These are phyloP conservation scores for Annulohypoxylon maeteangense DNA, from an alignment of 495 filamentous ascomycete species.

Conservation along the genomic window DNA sequence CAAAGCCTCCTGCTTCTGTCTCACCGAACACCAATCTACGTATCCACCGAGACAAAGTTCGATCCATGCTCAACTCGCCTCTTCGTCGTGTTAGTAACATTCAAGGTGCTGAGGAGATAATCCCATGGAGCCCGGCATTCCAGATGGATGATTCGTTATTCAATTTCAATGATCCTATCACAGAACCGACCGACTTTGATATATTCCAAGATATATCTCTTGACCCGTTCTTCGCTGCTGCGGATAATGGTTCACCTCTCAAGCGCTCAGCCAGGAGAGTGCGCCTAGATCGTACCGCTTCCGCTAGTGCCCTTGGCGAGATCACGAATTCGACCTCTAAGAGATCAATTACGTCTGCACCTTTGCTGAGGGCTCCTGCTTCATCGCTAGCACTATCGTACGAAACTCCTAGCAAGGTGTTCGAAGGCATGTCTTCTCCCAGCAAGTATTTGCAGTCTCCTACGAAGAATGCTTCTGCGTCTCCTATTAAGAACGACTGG, in stretches of 20 bases:
- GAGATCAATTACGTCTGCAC: slow-evolving; percentile 58
- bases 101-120: slow-evolving; percentile 53
- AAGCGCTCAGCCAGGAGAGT: slow-evolving; percentile 76
- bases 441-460: slow-evolving; percentile 72
- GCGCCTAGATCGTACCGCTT: slow-evolving; percentile 66
- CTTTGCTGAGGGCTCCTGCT: slow-evolving; percentile 57
- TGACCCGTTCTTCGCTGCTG: slow-evolving; percentile 59
- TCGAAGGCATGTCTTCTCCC: slow-evolving; percentile 57
- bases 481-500: slow-evolving; percentile 60
- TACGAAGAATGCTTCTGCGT: slow-evolving; percentile 49
- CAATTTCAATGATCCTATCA: slow-evolving; percentile 59
- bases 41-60: slow-evolving; percentile 87
- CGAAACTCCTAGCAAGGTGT: slow-evolving; percentile 66
- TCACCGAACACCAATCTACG: slow-evolving; percentile 96
- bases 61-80: slow-evolving; percentile 89
- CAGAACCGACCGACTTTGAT: slow-evolving; percentile 69
- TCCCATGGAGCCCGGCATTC: slow-evolving; percentile 84
- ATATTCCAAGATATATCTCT: slow-evolving; percentile 74
- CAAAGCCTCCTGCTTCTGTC: slow-evolving; percentile 83
- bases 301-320: slow-evolving; percentile 72
- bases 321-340: slow-evolving; percentile 66
- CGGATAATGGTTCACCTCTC: slow-evolving; percentile 75
- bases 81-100: slow-evolving; percentile 73
- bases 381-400: slow-evolving; percentile 53
- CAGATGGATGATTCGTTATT: slow-evolving; percentile 61